phyloP scores from a whole-genome alignment of 345 rosid genomes.

The Eucalyptus brandiana region DNA sequence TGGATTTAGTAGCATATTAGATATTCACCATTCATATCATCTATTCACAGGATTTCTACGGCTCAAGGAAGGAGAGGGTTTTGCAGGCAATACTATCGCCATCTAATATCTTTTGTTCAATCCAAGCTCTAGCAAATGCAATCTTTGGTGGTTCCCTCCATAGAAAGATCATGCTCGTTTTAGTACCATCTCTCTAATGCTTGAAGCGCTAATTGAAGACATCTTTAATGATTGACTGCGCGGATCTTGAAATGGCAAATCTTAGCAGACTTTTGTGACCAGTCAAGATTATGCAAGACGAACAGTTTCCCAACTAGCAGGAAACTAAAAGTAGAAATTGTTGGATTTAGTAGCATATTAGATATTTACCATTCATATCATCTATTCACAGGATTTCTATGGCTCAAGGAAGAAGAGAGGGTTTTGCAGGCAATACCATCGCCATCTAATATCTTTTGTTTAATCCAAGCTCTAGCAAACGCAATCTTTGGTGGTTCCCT shows the following conservation, averaged over 20 bases:
- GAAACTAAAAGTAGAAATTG: too few species aligned
- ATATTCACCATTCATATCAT: neutral
- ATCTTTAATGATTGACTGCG: neutral
- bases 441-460: neutral
- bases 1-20: neutral
- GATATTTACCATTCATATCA: too few species aligned
- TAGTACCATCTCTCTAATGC: neutral
- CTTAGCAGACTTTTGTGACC: neutral
- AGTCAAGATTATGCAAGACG: too few species aligned
- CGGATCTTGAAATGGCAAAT: neutral
- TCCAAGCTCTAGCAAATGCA: neutral
- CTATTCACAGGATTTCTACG: neutral
- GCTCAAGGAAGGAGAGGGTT: neutral
- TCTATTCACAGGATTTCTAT: neutral
- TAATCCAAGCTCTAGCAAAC: neutral
- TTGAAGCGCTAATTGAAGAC: neutral
- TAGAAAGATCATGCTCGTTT: neutral
- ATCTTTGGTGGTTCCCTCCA: neutral
- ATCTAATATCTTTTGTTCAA: neutral
- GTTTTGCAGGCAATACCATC: neutral
- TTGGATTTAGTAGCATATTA: too few species aligned
- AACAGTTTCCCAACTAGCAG: too few species aligned
- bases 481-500: neutral
- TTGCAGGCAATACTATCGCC: neutral
- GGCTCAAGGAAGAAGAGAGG: neutral